Evolutionary conservation across 2,329 filamentous ascomycete genomes (phyloP).

Genomic region (Phialophora tarda): DNA sequence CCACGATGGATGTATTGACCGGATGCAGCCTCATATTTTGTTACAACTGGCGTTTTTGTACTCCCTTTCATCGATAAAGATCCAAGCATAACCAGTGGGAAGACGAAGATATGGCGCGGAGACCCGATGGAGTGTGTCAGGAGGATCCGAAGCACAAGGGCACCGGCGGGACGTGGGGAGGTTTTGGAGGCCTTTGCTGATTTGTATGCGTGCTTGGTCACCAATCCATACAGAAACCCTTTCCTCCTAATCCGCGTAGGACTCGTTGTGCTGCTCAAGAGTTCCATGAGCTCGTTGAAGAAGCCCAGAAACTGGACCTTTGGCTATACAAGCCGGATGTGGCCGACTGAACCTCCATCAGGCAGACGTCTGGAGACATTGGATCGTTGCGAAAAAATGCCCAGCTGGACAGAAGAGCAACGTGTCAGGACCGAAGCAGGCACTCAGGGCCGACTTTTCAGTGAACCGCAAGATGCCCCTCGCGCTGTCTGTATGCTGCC

Average conservation of each 20-base stretch:
- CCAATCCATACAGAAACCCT: conserved; percentile 26
- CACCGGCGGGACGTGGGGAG: conserved; percentile 17
- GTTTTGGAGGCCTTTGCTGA: conserved; percentile 22
- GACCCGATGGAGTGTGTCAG: not conserved
- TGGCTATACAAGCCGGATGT: not conserved
- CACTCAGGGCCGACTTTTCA: not conserved
- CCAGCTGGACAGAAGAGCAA: not conserved
- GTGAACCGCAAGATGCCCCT: not conserved
- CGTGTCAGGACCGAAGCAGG: not conserved
- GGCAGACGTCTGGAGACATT: not conserved
- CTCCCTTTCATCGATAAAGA: conserved; percentile 12
- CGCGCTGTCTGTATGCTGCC: not conserved
- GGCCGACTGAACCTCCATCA: not conserved
- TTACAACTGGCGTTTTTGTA: conserved; percentile 24
- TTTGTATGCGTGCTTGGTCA: conserved; percentile 26
- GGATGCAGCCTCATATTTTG: conserved; percentile 19
- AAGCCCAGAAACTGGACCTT: not conserved
- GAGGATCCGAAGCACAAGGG: not conserved
- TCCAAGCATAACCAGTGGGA: conserved; percentile 18
- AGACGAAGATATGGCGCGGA: conserved; percentile 3
- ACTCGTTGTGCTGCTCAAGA: not conserved
- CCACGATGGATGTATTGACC: conserved; percentile 23
- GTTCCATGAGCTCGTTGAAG: not conserved
- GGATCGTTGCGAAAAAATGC: not conserved
- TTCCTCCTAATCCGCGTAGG: conserved; percentile 11